Evolutionary conservation across 2,329 filamentous ascomycete genomes (phyloP).

Genomic region (Pseudogymnoascus sp.): DNA sequence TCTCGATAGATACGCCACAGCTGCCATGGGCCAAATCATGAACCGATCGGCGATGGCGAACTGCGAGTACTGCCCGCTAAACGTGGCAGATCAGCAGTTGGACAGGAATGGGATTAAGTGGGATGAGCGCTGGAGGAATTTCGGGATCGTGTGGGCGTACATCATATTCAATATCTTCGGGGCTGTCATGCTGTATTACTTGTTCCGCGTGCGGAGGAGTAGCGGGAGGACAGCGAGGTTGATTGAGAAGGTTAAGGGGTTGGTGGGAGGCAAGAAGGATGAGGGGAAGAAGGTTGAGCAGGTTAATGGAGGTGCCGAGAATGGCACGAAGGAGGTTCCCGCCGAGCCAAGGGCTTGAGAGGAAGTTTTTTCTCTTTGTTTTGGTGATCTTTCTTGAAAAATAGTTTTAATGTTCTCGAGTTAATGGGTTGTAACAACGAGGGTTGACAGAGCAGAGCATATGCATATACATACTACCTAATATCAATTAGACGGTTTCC

Average conservation of each 20-base stretch:
- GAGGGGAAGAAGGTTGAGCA: neutral
- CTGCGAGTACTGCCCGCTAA: constrained; percentile 54
- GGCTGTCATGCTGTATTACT: constrained; percentile 45
- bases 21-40: constrained; percentile 43
- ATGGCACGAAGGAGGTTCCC: neutral
- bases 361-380: neutral
- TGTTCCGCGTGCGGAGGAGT: constrained; percentile 31
- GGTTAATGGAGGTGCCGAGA: neutral
- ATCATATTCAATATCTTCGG: constrained; percentile 46
- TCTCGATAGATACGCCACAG: constrained; percentile 40
- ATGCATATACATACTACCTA: neutral
- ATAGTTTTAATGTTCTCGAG: neutral
- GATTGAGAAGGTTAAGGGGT: neutral
- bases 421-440: neutral
- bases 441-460: neutral
- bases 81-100: constrained; percentile 43
- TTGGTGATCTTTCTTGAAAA: neutral
- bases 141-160: constrained; percentile 52
- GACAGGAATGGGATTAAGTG: constrained; percentile 42
- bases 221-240: neutral
- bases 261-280: neutral
- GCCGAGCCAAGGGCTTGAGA: neutral
- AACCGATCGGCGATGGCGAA: constrained; percentile 38
- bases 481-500: neutral
- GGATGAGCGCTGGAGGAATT: constrained; percentile 57